Base-by-base conservation (phyloP, 2,329 filamentous ascomycete genomes). In the Clarireedia paspali region DNA sequence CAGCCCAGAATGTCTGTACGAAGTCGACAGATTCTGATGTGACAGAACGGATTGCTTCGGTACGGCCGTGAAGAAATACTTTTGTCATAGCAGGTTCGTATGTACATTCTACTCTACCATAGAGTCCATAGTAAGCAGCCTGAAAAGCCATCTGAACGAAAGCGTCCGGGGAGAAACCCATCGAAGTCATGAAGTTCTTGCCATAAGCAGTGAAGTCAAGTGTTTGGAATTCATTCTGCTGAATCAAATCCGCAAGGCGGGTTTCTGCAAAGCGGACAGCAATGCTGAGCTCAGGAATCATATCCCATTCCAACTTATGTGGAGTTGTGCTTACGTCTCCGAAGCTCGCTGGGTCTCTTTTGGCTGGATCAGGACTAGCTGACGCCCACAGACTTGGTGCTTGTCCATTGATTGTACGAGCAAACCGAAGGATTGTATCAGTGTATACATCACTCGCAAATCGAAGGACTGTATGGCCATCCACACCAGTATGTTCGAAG, bases 1-100 rank as follows among this genome's bases (percentile, higher is more conserved):
- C 92, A 6, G 85, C 91, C 91, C 94, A 99, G 72, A 99, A 97
- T 0, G 87, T 89, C 70, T 88, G 88, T 6, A 97, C 86, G 67
- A 96, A 99, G 53, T 91, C 80, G n/a, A 91, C 81, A 0, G 87
- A 87, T 61, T 95, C 91, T 0, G 84, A 79, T 0, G 91, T 90
- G 1, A 96, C 92, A 0, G 89, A 85, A 47, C 94, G 83, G 61
- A 99, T 87, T 4, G 94, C 92, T 73, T 99, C 94, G 0, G 94
- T 99, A 47, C 94, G 87, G 10, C 94, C 94, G 69, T 97, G 94
- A 58, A 95, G 82, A 73, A 83, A 99, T 57, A 87, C 77, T 71
- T 99, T 99, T 51, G 94, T 99, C 94, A 99, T 97, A 44, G 94
- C 92, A 6, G 94, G 94, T 72, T 99, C 94, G 70, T 99, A 99